Conservation (phyloP, 2,329 filamentous ascomycete genomes). For the Hymenoscyphus salicellus region DNA sequence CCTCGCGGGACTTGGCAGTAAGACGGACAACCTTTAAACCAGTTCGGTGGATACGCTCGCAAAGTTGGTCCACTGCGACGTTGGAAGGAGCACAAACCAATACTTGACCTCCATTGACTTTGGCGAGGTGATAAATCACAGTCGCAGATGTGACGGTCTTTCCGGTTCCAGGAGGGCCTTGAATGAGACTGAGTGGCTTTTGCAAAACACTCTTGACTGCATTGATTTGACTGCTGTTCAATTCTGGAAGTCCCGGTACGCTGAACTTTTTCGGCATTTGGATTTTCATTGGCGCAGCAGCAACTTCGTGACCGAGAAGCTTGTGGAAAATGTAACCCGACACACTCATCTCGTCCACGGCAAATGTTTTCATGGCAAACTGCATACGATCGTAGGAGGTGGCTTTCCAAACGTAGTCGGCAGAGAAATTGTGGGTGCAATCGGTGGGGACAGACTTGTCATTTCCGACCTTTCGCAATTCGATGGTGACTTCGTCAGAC, state of each 20-base stretch:
- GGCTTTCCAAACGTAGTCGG: constrained; percentile 99
- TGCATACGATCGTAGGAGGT: constrained; percentile 99
- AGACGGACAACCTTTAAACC: constrained; percentile 95
- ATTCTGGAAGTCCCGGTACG: constrained; percentile 86
- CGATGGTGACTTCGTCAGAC: constrained; percentile 94
- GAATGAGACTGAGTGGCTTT: constrained; percentile 90
- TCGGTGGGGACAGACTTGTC: constrained; percentile 96
- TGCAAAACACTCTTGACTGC: constrained; percentile 94
- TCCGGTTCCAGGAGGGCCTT: constrained; percentile 93
- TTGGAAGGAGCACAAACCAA: constrained; percentile 97
- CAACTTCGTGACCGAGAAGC: constrained; percentile 90
- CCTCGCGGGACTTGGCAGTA: constrained; percentile 97
- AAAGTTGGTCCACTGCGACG: constrained; percentile 96
- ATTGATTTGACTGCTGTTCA: constrained; percentile 93
- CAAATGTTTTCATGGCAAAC: constrained; percentile 98
- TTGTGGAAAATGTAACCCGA: constrained; percentile 99
- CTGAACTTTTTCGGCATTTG: constrained; percentile 96
- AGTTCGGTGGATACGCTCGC: constrained; percentile 91
- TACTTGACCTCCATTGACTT: constrained; percentile 91
- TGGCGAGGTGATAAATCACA: constrained; percentile 96
- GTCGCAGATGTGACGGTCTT: constrained; percentile 99
- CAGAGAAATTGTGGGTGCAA: constrained; percentile 95
- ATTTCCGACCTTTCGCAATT: constrained; percentile 88
- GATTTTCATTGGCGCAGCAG: constrained; percentile 91
- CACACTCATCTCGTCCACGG: constrained; percentile 95